Conservation (phyloP, 2,329 filamentous ascomycete genomes). For the Aspergillus caelatus region DNA sequence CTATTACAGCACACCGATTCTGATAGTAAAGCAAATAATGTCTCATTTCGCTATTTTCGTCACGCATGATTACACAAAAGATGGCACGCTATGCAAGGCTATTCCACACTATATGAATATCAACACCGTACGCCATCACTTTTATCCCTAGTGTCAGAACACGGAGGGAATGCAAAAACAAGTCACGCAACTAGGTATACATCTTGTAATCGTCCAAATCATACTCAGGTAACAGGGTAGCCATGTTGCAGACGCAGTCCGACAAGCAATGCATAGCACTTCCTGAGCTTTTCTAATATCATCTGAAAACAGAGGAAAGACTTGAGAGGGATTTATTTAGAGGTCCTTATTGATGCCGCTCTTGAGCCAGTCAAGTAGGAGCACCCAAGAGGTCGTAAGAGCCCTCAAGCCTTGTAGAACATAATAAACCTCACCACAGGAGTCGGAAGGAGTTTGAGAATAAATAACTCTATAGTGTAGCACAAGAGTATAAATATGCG, state of each 20-base stretch:
- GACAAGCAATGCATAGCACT: neutral
- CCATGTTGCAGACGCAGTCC: neutral
- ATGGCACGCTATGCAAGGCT: conserved; percentile 21
- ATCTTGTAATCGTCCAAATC: conserved; percentile 9
- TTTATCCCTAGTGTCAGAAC: conserved; percentile 3
- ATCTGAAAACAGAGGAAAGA: no score
- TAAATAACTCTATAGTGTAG: neutral
- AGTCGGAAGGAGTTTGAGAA: neutral
- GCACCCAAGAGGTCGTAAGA: neutral
- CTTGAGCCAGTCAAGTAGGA: conserved; percentile 2
- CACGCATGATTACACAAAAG: conserved; percentile 4
- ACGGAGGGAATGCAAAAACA: conserved; percentile 4
- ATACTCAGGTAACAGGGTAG: neutral
- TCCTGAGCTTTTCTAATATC: neutral
- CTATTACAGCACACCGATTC: no score
- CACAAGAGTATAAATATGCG: neutral
- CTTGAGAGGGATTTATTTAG: neutral
- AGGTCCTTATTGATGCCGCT: neutral
- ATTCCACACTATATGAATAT: conserved; percentile 2
- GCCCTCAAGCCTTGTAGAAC: neutral
- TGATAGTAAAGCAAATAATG: neutral
- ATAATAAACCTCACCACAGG: neutral
- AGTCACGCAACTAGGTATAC: conserved; percentile 10
- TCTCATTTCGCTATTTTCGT: conserved; percentile 12
- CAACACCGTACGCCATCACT: conserved; percentile 16